Evolutionary conservation across 768 basidiomycete species (phyloP).

Genomic region (Zangia roseola): DNA sequence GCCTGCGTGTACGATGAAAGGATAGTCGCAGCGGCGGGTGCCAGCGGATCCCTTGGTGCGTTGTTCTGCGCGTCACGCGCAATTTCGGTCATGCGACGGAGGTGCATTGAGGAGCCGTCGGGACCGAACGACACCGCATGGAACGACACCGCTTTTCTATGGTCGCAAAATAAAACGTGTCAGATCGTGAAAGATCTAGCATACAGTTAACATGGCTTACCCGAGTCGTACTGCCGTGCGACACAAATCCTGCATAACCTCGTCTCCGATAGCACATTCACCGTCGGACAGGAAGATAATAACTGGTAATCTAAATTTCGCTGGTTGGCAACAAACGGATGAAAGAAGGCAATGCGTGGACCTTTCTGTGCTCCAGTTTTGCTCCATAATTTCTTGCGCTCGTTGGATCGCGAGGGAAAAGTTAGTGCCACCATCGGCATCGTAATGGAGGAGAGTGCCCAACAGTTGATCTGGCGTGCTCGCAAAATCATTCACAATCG

Average conservation of each 20-base stretch:
- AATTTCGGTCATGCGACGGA: constrained; percentile 53
- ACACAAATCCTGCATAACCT: constrained; percentile 40
- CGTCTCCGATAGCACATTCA: constrained; percentile 40
- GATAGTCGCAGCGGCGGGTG: constrained; percentile 31
- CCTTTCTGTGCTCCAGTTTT: constrained; percentile 53
- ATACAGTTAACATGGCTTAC: constrained; percentile 23
- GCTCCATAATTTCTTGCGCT: constrained; percentile 40
- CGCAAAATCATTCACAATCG: constrained; percentile 45
- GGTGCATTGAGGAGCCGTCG: constrained; percentile 14
- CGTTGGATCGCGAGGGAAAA: constrained; percentile 39
- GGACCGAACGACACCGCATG: constrained; percentile 59
- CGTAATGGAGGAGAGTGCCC: constrained; percentile 32
- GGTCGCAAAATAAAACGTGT: background rate
- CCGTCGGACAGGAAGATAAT: constrained; percentile 50
- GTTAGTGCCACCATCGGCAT: constrained; percentile 40
- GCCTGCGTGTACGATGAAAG: constrained; percentile 51
- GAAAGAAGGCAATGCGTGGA: constrained; percentile 7
- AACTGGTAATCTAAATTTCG: constrained; percentile 17
- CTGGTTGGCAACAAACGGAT: background rate
- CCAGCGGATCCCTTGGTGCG: constrained; percentile 40
- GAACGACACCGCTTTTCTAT: constrained; percentile 54
- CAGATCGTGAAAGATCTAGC: background rate
- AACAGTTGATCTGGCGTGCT: constrained; percentile 47
- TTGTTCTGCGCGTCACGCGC: constrained; percentile 46
- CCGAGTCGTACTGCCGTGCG: constrained; percentile 43